phyloP scores from a whole-genome alignment of 78 protist species.

The Isochrysis galbana region DNA sequence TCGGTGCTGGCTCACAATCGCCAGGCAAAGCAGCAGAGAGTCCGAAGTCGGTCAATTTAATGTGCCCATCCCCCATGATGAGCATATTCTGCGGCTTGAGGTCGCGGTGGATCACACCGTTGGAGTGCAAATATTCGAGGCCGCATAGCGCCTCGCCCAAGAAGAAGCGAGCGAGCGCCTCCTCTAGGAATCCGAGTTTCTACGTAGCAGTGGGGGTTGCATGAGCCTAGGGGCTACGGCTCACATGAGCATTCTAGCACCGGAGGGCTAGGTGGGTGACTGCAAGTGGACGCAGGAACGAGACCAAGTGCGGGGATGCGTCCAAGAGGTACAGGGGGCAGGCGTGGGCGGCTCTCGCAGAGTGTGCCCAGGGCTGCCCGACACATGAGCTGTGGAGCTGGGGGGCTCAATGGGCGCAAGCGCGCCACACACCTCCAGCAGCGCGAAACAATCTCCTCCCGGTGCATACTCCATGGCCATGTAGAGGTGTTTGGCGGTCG shows the following conservation, averaged over 20 bases:
- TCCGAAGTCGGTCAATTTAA: slow-evolving; percentile 94
- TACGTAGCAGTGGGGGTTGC: no score
- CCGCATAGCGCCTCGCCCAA: slow-evolving; percentile 62
- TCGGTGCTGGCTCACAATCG: not conserved
- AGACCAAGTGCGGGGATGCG: no score
- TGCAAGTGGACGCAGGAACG: no score
- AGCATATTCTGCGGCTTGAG: slow-evolving; percentile 90
- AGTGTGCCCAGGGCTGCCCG: no score
- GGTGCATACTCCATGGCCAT: slow-evolving; percentile 81
- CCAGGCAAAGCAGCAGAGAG: slow-evolving; percentile 41
- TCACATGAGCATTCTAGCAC: no score
- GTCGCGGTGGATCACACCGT: slow-evolving; percentile 5
- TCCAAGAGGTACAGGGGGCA: no score
- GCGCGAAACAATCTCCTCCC: slow-evolving; percentile 72
- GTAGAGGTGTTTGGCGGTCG: slow-evolving; percentile 43
- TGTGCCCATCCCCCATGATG: slow-evolving; percentile 77
- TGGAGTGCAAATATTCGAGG: slow-evolving; percentile 71
- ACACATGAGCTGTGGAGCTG: no score
- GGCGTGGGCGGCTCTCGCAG: no score
- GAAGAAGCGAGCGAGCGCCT: slow-evolving; percentile 42
- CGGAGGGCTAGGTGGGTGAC: no score
- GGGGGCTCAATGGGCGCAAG: no score
- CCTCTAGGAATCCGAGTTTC: slow-evolving; percentile 63
- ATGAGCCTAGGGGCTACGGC: no score
- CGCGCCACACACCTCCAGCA: slow-evolving; percentile 54